These are phyloP conservation scores for Metschnikowia baotianmanensis DNA, from an alignment of 805 yeast species.

Conservation along the genomic window DNA sequence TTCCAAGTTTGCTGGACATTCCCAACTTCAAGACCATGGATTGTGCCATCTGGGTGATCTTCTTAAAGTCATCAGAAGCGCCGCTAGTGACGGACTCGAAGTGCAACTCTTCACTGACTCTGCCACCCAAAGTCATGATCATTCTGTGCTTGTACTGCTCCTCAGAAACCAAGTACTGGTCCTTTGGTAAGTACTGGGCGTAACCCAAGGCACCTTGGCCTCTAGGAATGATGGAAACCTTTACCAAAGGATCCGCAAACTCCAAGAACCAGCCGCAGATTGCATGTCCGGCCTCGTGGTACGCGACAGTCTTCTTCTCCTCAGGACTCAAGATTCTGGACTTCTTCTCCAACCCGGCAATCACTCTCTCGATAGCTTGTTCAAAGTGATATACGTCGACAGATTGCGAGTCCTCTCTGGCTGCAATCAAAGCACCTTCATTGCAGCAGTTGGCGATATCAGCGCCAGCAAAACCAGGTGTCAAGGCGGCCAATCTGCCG, in stretches of 20 bases:
- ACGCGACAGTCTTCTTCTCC: constrained; percentile 89
- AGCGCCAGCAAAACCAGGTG: constrained; percentile 99
- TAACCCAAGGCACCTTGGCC: constrained; percentile 97
- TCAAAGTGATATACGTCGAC: constrained; percentile 85
- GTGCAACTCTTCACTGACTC: constrained; percentile 93
- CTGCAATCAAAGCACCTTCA: constrained; percentile 97
- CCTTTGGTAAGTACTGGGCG: constrained; percentile 96
- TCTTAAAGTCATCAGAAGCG: constrained; percentile 94
- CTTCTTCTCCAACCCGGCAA: constrained; percentile 93
- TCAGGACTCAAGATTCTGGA: constrained; percentile 77
- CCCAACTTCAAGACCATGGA: constrained; percentile 92
- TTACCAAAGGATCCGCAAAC: constrained; percentile 88
- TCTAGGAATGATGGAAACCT: constrained; percentile 95
- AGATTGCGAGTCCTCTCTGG: constrained; percentile 68
- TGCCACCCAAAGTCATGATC: constrained; percentile 97
- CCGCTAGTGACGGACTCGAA: constrained; percentile 93
- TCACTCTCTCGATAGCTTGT: constrained; percentile 94
- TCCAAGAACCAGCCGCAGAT: constrained; percentile 95
- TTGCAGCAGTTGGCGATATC: constrained; percentile 96
- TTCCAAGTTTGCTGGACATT: constrained; percentile 87
- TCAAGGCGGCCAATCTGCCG: constrained; percentile 89
- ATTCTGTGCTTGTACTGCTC: constrained; percentile 83
- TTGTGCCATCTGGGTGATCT: constrained; percentile 90
- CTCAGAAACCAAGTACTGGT: constrained; percentile 72
- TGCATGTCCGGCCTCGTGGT: constrained; percentile 99